Evolutionary conservation across 768 basidiomycete genomes (phyloP), one percentile per base, ranked within the genome.

Genomic region (Cyclocybe cylindracea): DNA sequence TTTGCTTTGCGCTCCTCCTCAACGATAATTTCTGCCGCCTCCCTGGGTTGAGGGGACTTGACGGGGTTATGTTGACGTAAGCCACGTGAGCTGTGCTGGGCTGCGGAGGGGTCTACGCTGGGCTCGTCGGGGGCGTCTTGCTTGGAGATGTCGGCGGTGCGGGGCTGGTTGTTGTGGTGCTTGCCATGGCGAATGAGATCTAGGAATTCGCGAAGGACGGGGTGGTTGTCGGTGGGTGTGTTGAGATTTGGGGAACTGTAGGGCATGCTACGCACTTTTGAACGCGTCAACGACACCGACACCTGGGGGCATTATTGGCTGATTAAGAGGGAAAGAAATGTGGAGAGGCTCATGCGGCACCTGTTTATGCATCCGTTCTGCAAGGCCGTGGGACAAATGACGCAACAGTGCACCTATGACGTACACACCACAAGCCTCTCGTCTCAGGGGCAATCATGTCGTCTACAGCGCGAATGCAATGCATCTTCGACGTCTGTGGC

Each of bases 111-210:
- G 29, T 48, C 38, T 7, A 48, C 40, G 40, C 18, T 36, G 41
- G 16, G 33, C 39, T 32, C 2, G 39, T 57, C 39, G 31, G 53
- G 33, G 19, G 64, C 55, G 29, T 71, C 58, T 31, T 62, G 58
- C 44, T 48, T 61, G 71, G 62, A 69, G 60, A 49, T 45, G 19
- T 33, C 40, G 37, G 53, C 50, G 24, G 5, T 24, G 24, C 24
- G 24, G 24, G 24, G 24, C 24, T 24, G 24, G 24, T 24, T 24
- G 34, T 56, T 70, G 71, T 82, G 76, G 64, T 89, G 80, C 64
- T 87, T 87, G 63, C 89, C 89, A 73, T 91, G 89, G 65, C 90
- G 82, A 52, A 92, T 88, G 53, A 92, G 84, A 73, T 87, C 90
- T 91, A 56, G 38, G 50, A 59, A 52, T 51, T 37, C 39, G 46